Evolutionary conservation across 371 early-diverging fungal species (phyloP).

Genomic region (Apophysomyces sp.): DNA sequence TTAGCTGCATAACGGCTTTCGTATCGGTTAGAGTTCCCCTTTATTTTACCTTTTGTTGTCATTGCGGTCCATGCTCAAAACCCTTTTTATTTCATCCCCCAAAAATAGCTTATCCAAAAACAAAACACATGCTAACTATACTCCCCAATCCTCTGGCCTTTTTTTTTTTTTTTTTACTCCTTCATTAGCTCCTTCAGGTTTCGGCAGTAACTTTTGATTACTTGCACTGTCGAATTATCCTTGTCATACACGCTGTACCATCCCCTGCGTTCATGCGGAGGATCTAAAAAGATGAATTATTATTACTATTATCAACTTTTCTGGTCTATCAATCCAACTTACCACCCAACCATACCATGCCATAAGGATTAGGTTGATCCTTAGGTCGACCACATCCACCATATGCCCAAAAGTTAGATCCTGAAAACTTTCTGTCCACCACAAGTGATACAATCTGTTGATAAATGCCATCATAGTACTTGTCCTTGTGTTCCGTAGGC

Average conservation of each 20-base stretch:
- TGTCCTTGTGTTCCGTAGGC: constrained; percentile 45
- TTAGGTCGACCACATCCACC: constrained; percentile 41
- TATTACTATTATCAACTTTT: too few relatives aligned
- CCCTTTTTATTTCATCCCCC: background rate
- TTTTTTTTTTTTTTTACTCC: background rate
- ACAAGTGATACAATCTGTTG: constrained; percentile 28
- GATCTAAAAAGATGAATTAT: constrained; percentile 20
- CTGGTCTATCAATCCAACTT: too few relatives aligned
- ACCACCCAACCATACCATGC: constrained; percentile 45
- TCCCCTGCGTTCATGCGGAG: constrained; percentile 47
- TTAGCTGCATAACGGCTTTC: background rate
- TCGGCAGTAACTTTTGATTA: constrained; percentile 20
- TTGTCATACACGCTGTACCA: constrained; percentile 47
- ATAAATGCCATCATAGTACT: constrained; percentile 43
- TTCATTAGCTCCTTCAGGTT: constrained; percentile 5
- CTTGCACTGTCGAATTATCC: constrained; percentile 24
- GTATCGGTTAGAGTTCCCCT: background rate
- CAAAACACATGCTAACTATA: background rate
- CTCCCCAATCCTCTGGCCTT: background rate
- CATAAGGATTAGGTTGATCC: constrained; percentile 29
- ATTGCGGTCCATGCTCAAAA: background rate
- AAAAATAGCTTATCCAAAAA: background rate
- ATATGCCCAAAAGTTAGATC: constrained; percentile 48
- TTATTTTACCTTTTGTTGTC: background rate
- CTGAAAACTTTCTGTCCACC: constrained; percentile 17